Evolutionary conservation across 2,329 filamentous ascomycete species (phyloP), one percentile per base, ranked within the genome.

Genomic region (Fusarium papillatum): DNA sequence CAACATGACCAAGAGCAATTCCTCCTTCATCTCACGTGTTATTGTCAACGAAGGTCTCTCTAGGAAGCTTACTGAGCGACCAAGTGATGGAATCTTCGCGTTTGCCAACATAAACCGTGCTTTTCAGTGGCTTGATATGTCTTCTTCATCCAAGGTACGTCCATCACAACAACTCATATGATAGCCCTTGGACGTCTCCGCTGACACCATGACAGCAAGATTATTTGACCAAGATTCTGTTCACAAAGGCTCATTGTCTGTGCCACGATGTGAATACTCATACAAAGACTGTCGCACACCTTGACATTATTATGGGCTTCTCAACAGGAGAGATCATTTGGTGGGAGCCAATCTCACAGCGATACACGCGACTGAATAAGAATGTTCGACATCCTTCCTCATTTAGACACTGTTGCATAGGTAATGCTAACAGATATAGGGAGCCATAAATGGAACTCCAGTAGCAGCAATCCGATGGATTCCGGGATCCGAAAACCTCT

Each of bases 1-100:
- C 85, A 98, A 97, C 83, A 97, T 99, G 83, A 93, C 96, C 64
- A 99, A 99, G 88, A 98, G 95, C 86, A 98, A 98, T 84, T 99
- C 97, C 13, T 98, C 96, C 1, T 99, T 98, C 82, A 97, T 99
- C 36, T 98, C 96, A n/a, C 89, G 97, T 66, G 96, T 98, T 38
- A 98, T 98, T 75, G 93, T 95, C 19, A 95, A 98, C 80, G 97
- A 99, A 79, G 89, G 89, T 7, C 84, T 97, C 66, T 89, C 90
- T 26, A 98, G 97, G 84, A 93, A 94, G 75, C 84, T 98, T 74
- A 90, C 91, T 61, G 97, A 98, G 38, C 92, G 95, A 73, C 91
- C 93, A 16, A 88, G 88, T 4, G 94, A 97, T 74, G 96, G 95
- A 1, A 84, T 97, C 5, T 98, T 97, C 84, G 95, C 94, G 3